Evolutionary conservation across 768 basidiomycete species (phyloP).

Genomic region (Macrolepiota albuminosa): DNA sequence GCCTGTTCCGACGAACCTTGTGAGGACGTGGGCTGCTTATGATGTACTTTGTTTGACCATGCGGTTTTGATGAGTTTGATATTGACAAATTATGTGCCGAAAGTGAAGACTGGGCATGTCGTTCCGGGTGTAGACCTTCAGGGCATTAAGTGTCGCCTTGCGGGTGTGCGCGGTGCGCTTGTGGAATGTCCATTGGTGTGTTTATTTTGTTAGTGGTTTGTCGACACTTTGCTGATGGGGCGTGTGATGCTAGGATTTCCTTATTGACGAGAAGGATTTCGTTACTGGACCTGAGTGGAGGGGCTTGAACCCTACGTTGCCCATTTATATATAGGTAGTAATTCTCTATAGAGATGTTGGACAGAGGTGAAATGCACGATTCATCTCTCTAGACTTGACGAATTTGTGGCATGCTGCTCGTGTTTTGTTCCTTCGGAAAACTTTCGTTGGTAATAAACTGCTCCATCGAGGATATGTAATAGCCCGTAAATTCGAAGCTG

Average conservation of each 20-base stretch:
- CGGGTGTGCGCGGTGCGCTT: slow-evolving; percentile 63
- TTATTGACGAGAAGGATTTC: slow-evolving; percentile 75
- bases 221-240: slow-evolving; percentile 4
- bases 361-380: too few relatives aligned
- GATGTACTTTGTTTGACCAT: slow-evolving; percentile 41
- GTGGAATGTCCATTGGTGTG: slow-evolving; percentile 73
- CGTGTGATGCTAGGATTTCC: slow-evolving; percentile 57
- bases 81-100: slow-evolving; percentile 60
- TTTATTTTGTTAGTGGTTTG: slow-evolving; percentile 4
- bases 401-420: too few relatives aligned
- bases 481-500: too few relatives aligned
- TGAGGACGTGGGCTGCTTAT: slow-evolving; percentile 75
- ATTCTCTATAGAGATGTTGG: background rate
- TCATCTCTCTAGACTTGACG: too few relatives aligned
- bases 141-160: slow-evolving; percentile 72
- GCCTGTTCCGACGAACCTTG: slow-evolving; percentile 81
- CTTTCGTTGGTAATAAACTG: too few relatives aligned
- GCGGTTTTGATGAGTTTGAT: background rate
- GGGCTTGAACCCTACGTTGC: slow-evolving; percentile 71
- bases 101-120: slow-evolving; percentile 79
- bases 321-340: slow-evolving; percentile 59
- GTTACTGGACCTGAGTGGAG: slow-evolving; percentile 69
- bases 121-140: slow-evolving; percentile 59
- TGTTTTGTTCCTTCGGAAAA: too few relatives aligned
- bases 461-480: too few relatives aligned